phyloP scores from a whole-genome alignment of 1,139 yeast genomes.

The Saccharomyces hybrid region DNA sequence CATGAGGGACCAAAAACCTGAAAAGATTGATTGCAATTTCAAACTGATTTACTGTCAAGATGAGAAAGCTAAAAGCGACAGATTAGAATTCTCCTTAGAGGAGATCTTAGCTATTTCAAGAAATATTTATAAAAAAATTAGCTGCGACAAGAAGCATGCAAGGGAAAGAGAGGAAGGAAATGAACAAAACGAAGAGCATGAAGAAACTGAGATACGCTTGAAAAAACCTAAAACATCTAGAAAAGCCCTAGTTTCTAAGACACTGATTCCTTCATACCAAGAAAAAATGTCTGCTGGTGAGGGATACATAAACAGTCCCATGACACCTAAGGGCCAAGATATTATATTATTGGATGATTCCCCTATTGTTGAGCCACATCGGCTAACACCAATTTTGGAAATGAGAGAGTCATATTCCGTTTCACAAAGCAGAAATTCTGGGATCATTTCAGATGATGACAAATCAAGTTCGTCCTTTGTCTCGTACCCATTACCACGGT shows the following conservation, averaged over 20 bases:
- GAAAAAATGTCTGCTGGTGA: not conserved
- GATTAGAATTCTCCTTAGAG: constrained; percentile 44
- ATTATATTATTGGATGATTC: not conserved
- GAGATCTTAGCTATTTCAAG: constrained; percentile 52
- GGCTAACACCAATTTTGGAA: not conserved
- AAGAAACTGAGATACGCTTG: not conserved
- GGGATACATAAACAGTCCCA: not conserved
- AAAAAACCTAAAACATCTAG: not conserved
- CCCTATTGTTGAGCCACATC: not conserved
- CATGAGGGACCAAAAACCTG: constrained; percentile 54
- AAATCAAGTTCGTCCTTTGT: not conserved
- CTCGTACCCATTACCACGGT: not conserved
- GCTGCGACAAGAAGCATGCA: not conserved
- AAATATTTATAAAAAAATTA: constrained; percentile 24
- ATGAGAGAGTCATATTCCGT: not conserved
- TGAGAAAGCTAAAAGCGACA: constrained; percentile 32
- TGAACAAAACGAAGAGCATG: not conserved
- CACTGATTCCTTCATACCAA: not conserved
- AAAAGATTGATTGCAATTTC: constrained; percentile 55
- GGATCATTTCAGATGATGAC: not conserved
- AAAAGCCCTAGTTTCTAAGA: not conserved
- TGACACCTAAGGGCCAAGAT: not conserved
- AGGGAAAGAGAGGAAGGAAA: not conserved
- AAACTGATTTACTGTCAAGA: constrained; percentile 45
- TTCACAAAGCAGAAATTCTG: not conserved